Percentiles rank a stretch among this genome's conserved stretches.
Evolutionary conservation across 2,329 filamentous ascomycete species (phyloP).

Genomic region (Camillea tinctor): DNA sequence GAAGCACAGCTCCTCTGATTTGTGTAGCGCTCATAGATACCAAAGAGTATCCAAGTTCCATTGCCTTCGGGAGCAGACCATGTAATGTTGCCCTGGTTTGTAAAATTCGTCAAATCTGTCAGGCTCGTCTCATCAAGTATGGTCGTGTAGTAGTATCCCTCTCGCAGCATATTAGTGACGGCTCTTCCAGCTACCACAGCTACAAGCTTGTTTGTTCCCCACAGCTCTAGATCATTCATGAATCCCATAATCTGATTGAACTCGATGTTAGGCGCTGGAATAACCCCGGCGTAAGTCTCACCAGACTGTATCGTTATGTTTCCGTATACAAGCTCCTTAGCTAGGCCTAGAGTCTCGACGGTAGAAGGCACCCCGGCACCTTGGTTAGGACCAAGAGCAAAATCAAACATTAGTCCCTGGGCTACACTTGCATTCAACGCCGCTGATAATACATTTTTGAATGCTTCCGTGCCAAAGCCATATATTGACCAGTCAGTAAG

Average conservation of each 20-base stretch:
- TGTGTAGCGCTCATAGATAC: slow-evolving; percentile 22
- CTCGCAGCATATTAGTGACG: background rate
- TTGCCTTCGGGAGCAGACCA: slow-evolving; percentile 14
- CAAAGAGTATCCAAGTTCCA: slow-evolving; percentile 16
- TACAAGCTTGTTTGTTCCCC: slow-evolving; percentile 21
- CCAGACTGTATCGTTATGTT: slow-evolving; percentile 2
- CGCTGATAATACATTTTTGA: slow-evolving; percentile 16
- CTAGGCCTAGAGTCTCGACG: slow-evolving; percentile 15
- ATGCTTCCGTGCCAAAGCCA: slow-evolving; percentile 39
- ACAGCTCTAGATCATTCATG: slow-evolving; percentile 21
- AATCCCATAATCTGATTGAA: slow-evolving; percentile 20
- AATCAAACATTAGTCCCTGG: slow-evolving; percentile 19
- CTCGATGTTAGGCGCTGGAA: slow-evolving; percentile 13
- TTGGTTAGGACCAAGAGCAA: slow-evolving; percentile 24
- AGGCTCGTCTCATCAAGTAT: slow-evolving; percentile 6
- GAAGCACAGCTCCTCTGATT: slow-evolving; percentile 22
- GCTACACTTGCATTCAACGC: slow-evolving; percentile 13
- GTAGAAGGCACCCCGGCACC: slow-evolving; percentile 23
- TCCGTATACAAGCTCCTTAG: slow-evolving; percentile 20
- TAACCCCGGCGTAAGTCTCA: slow-evolving; percentile 1
- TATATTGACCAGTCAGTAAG: slow-evolving; percentile 35
- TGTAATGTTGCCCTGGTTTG: background rate
- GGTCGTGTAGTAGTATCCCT: too few species aligned
- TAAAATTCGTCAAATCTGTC: slow-evolving; percentile 15
- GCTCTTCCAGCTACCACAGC: slow-evolving; percentile 20